Conservation (phyloP, 2,329 filamentous ascomycete genomes). For the Colletotrichum salicis region DNA sequence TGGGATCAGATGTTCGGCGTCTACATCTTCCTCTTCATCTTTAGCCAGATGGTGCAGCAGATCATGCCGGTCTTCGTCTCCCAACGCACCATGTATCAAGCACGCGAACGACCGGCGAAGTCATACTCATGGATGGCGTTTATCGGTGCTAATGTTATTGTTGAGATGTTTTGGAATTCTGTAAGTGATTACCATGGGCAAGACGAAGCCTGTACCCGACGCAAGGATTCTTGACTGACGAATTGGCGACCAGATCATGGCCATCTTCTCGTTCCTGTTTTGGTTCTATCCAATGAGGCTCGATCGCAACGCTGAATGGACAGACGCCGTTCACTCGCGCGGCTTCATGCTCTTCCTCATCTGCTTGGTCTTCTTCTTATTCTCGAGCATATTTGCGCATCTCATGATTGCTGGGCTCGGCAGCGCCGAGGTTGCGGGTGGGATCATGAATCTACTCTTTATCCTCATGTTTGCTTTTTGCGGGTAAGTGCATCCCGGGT, state of each 20-base stretch:
- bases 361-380: slow-evolving; percentile 71
- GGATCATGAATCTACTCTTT: slow-evolving; percentile 52
- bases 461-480: slow-evolving; percentile 69
- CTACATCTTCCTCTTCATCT: slow-evolving; percentile 72
- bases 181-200: background rate
- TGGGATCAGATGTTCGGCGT: slow-evolving; percentile 74
- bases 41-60: slow-evolving; percentile 54
- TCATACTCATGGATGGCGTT: slow-evolving; percentile 76
- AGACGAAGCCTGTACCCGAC: too few relatives aligned
- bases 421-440: slow-evolving; percentile 67
- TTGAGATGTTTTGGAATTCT: slow-evolving; percentile 76
- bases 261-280: slow-evolving; percentile 68
- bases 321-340: slow-evolving; percentile 56
- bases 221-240: background rate
- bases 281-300: slow-evolving; percentile 77
- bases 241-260: slow-evolving; percentile 51
- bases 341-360: slow-evolving; percentile 72
- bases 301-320: slow-evolving; percentile 66
- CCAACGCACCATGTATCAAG: slow-evolving; percentile 73
- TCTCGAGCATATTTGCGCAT: slow-evolving; percentile 73
- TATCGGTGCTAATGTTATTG: slow-evolving; percentile 71
- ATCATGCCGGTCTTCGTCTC: slow-evolving; percentile 75
- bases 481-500: slow-evolving; percentile 31
- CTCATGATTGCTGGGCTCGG: slow-evolving; percentile 73
- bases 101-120: slow-evolving; percentile 72